A percentile compares a stretch with the other conserved stretches of the same genome.
Conservation (phyloP, 768 basidiomycete genomes). For the Naematelia encephala region DNA sequence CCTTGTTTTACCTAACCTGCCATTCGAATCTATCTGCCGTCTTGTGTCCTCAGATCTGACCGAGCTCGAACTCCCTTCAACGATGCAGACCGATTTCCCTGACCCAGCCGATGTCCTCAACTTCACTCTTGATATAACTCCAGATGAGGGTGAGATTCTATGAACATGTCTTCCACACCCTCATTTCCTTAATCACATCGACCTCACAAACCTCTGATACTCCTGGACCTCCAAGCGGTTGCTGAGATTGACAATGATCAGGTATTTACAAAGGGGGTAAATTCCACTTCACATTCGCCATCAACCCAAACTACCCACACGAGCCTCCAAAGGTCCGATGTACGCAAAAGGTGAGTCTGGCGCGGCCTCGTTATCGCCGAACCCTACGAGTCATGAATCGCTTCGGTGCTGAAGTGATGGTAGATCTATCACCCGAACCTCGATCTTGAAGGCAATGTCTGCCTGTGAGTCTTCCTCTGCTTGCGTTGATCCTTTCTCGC, state of each 20-base stretch:
- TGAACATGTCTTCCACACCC: slow-evolving; percentile 5
- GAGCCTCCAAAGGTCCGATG: slow-evolving; percentile 99
- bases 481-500: not conserved
- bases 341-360: slow-evolving; percentile 75
- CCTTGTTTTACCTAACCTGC: not conserved
- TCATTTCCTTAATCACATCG: not conserved
- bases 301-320: slow-evolving; percentile 98
- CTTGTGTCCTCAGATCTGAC: slow-evolving; percentile 75
- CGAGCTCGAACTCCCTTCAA: slow-evolving; percentile 89
- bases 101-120: slow-evolving; percentile 93
- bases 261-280: slow-evolving; percentile 98
- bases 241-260: slow-evolving; percentile 44
- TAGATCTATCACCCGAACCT: slow-evolving; percentile 99
- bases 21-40: not conserved
- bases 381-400: no score
- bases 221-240: not conserved
- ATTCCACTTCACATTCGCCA: slow-evolving; percentile 89
- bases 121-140: slow-evolving; percentile 90
- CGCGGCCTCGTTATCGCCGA: no score
- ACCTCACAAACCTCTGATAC: no score
- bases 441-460: slow-evolving; percentile 96
- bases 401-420: not conserved
- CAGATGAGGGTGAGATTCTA: slow-evolving; percentile 76
- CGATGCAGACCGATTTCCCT: slow-evolving; percentile 93
- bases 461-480: slow-evolving; percentile 56